Evolutionary conservation across 257 asterid species (phyloP), one percentile per base, ranked within the genome.

Genomic region (Eucommia ulmoides): DNA sequence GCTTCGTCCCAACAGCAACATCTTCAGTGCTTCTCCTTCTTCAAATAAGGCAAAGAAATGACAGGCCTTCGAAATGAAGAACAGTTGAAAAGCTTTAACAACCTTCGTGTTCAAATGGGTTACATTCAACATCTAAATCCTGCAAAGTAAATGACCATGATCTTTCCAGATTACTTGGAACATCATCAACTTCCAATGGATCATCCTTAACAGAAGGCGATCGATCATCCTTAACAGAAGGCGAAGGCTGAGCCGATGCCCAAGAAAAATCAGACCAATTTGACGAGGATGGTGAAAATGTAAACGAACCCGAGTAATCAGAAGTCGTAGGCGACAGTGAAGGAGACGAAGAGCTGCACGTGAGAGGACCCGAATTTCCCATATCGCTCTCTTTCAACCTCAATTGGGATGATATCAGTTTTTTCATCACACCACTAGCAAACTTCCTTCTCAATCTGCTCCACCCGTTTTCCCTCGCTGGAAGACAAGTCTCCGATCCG

Each of bases 211-310:
- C 68, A 23, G 83, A 74, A 38, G 84, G 74, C 68, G 22, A 50
- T 63, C 4, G 61, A 51, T 49, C 73, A 84, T 20, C 55, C 29
- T 41, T 64, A n/a, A n/a, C 63, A 15, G 65, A 61, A 41, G 84
- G 93, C 12, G 95, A 79, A 23, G 86, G 85, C 57, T 73, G 88
- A 54, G 92, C 76, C 22, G 97, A 74, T 23, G 66, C 59, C 60
- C 65, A 71, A 16, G 92, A 71, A 58, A 74, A 62, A 69, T 89
- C 91, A 8, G 94, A 85, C 88, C 82, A 82, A 70, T 82, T 76
- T 63, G 97, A 84, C 19, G 96, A 85, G 6, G 96, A 76, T 47
- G 94, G 98, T 0, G 94, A 85, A 68, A 79, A 75, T 55, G 83
- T 75, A 71, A 82, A 85, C 16, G 92, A 82, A 58, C 94, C 74